Base-by-base conservation (phyloP, 306 rosid species). In the Quillaja saponaria region DNA sequence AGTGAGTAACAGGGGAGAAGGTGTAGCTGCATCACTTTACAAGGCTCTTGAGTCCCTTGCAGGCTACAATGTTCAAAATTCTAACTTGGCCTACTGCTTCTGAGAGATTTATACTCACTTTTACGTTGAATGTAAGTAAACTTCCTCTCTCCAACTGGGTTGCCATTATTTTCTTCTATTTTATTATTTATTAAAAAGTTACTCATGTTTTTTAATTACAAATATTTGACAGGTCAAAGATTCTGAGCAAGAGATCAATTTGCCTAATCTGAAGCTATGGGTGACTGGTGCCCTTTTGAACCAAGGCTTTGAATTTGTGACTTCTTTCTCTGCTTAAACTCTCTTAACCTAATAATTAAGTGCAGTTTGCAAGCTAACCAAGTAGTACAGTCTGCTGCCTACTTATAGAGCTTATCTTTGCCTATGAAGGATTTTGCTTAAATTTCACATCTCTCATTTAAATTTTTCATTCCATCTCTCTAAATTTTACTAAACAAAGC, bases 211-310 rank as follows among this genome's bases (percentile, higher is more conserved):
- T 37, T 51, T 47, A 16, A 34, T 58, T 33, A 76, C 5, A 0
- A 25, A 46, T n/a, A n/a, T n/a, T n/a, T n/a, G 54, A 78, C 77
- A 91, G 98, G 95, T 82, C 13, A 69, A 74, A 55, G 84, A 80
- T 31, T 51, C 75, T 11, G 84, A 86, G 60, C 63, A 65, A 62
- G 88, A 88, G 34, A 79, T 86, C 56, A 81, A 88, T 74, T 77
- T 82, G 78, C 86, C 82, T 48, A 86, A 88, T 74, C 71, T 92
- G 88, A 88, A 84, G 86, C 82, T 88, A 21, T 92, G 98, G 98
- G 85, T 92, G 40, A 76, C 96, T 1, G 87, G 82, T 2, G 98
- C 94, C 51, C 90, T 92, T 68, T 55, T 86, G 65, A 88, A 84
- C 69, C 94, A 88, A 70, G 95, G 96, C 38, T 92, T 92, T 75